These are phyloP conservation scores for Gentiana dahurica DNA, from an alignment of 257 asterid genomes.

Conservation along the genomic window DNA sequence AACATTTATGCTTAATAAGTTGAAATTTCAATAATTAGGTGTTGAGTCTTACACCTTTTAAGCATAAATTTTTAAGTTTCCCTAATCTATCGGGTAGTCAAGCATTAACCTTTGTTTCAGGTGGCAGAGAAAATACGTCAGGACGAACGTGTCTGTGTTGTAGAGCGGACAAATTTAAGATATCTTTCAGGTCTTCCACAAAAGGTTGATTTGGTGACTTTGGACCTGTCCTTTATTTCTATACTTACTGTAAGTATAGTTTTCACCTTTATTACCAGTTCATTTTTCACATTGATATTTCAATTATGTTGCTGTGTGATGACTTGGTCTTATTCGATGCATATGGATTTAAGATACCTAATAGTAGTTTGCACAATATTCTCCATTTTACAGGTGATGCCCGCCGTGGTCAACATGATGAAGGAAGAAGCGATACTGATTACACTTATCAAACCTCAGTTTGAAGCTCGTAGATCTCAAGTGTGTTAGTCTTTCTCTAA, in stretches of 20 bases:
- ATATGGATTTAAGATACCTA: not conserved
- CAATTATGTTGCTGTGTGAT: too few species aligned
- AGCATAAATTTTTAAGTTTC: too few species aligned
- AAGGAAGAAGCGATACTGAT: slow-evolving; percentile 62
- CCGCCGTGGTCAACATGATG: slow-evolving; percentile 77
- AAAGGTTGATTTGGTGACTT: slow-evolving; percentile 83
- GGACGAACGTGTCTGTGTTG: slow-evolving; percentile 61
- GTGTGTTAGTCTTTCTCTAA: slow-evolving; percentile 21
- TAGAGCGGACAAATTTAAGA: slow-evolving; percentile 88
- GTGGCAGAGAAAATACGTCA: slow-evolving; percentile 89
- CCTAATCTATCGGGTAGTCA: slow-evolving; percentile 5
- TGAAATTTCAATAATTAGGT: not conserved
- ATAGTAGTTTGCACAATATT: slow-evolving; percentile 1
- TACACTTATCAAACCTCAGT: slow-evolving; percentile 89
- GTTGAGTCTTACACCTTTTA: slow-evolving; percentile 5
- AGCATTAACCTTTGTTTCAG: slow-evolving; percentile 27
- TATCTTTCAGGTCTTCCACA: slow-evolving; percentile 82
- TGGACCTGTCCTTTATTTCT: slow-evolving; percentile 96
- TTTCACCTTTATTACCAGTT: slow-evolving; percentile 1
- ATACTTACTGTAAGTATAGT: slow-evolving; percentile 56
- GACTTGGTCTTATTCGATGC: not conserved
- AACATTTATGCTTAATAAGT: too few species aligned
- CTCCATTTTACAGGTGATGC: slow-evolving; percentile 62
- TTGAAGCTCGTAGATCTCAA: slow-evolving; percentile 91
- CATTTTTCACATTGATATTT: not conserved